Evolutionary conservation across 1,139 yeast genomes (phyloP), one percentile per base, ranked within the genome.

Genomic region (Zygoascus hellenicus): DNA sequence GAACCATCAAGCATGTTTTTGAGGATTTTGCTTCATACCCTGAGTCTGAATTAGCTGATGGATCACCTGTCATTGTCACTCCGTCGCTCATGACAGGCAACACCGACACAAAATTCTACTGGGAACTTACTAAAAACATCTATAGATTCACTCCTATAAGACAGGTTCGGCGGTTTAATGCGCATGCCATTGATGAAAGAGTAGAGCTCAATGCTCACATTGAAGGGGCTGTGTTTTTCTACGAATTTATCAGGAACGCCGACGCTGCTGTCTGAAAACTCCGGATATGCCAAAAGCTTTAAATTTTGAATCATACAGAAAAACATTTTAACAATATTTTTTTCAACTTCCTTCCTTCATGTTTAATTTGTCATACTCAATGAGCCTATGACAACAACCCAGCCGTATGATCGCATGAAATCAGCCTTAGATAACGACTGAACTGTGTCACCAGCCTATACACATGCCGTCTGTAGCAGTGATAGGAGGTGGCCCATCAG

Each of bases 41-140:
- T 17, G 30, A 19, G 11, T 15, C 36, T 14, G 43, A 45, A 28
- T 64, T 80, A 31, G 64, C 80, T 44, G 37, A 9, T 10, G 37
- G 37, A 7, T 34, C 37, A 2, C 37, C 37, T 2, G 37, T 34
- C 2, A 11, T 14, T 26, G 67, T 78, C 19, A 69, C 85, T 1
- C 89, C 94, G 13, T 68, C 75, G 13, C 59, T 84, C 42, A 76
- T 81, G 77, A 72, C 84, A 11, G 94, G 83, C 37, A 86, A 86
- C 64, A 85, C 95, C 1, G 95, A 86, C 63, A 85, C 95, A 2
- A 76, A 77, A 58, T 75, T 78, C 60, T 85, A 83, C 65, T 83
- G 89, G 87, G 67, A 72, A 45, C 70, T 86, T 58, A 76, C 87
- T n/a, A 69, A 69, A 47, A 77, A 82, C 63, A 83, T 86, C 50